Percentiles rank a stretch among this genome's conserved stretches.
Evolutionary conservation across 225 moss, liverwort and hornwort species (phyloP).

Genomic region (Sphagnum contortum): DNA sequence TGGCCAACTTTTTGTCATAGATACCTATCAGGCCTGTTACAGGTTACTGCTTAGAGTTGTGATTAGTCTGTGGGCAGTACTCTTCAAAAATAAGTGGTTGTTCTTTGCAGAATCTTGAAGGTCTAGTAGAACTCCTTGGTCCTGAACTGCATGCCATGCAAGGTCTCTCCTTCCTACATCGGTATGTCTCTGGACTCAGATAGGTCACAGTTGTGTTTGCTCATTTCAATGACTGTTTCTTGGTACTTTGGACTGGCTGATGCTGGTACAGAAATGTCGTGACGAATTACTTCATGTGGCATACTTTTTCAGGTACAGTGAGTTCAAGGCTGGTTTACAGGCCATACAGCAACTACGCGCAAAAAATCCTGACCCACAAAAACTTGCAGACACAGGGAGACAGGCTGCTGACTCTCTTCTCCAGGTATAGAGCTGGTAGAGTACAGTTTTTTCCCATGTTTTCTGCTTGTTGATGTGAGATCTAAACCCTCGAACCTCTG

Average conservation of each 20-base stretch:
- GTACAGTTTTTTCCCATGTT: no score
- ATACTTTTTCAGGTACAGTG: conserved; percentile 54
- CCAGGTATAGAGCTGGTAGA: conserved; percentile 21
- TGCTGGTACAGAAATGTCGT: background rate
- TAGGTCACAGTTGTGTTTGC: no score
- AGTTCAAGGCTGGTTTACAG: conserved; percentile 79
- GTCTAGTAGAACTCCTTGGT: conserved; percentile 83
- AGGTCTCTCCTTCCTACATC: conserved; percentile 80
- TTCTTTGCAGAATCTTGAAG: conserved; percentile 70
- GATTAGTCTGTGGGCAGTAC: no score
- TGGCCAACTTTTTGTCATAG: no score
- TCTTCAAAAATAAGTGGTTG: no score
- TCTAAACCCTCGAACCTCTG: no score
- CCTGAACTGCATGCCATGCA: conserved; percentile 81
- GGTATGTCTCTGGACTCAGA: conserved; percentile 13
- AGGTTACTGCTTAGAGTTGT: no score
- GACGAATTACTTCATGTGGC: no score
- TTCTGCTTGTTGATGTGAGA: no score
- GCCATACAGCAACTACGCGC: conserved; percentile 61
- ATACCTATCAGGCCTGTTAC: no score
- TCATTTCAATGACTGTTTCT: background rate
- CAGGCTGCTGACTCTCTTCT: conserved; percentile 72
- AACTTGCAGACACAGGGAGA: conserved; percentile 59
- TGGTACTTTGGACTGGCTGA: background rate
- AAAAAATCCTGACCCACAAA: conserved; percentile 52